A percentile compares a stretch with the other conserved stretches of the same genome.
Conservation (phyloP, 2,329 filamentous ascomycete genomes). For the Hypoxylon sp. region DNA sequence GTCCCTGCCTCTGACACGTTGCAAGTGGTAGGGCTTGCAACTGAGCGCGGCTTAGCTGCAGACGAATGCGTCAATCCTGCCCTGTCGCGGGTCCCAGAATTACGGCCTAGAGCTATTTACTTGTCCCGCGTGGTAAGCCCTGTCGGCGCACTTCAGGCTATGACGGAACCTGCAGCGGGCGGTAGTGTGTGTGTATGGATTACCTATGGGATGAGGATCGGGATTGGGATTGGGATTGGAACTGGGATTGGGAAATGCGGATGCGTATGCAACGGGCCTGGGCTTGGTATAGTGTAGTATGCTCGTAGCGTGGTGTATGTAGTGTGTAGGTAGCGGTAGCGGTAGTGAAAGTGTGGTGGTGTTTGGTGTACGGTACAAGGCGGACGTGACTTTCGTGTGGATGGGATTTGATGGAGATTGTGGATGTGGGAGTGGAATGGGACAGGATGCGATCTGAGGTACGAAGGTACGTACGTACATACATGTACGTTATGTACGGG, state of each 20-base stretch:
- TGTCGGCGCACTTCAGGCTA: conserved; percentile 60
- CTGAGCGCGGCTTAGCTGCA: conserved; percentile 65
- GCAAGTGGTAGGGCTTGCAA: conserved; percentile 68
- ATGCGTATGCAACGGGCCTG: conserved; percentile 28
- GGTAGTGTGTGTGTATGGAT: conserved; percentile 39
- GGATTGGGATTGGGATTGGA: conserved; percentile 5
- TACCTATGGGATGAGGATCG: conserved; percentile 17
- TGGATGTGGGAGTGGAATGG: conserved; percentile 36
- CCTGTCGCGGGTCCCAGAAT: conserved; percentile 52
- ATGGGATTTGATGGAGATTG: conserved; percentile 37
- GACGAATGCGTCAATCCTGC: conserved; percentile 65
- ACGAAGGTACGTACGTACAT: conserved; percentile 35
- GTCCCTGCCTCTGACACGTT: conserved; percentile 70
- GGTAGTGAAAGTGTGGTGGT: too few species aligned
- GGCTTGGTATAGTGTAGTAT: conserved; percentile 31
- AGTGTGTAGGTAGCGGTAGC: too few species aligned
- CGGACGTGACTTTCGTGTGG: conserved; percentile 44
- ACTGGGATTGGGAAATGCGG: conserved; percentile 14
- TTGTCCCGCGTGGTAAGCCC: conserved; percentile 51
- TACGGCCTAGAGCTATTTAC: conserved; percentile 49
- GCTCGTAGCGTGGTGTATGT: conserved; percentile 23
- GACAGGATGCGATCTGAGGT: conserved; percentile 38
- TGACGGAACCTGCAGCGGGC: conserved; percentile 56
- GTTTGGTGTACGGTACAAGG: conserved; percentile 41
- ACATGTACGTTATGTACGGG: not conserved